Base-by-base conservation (phyloP, 345 rosid species). In the Fremontodendron californicum region DNA sequence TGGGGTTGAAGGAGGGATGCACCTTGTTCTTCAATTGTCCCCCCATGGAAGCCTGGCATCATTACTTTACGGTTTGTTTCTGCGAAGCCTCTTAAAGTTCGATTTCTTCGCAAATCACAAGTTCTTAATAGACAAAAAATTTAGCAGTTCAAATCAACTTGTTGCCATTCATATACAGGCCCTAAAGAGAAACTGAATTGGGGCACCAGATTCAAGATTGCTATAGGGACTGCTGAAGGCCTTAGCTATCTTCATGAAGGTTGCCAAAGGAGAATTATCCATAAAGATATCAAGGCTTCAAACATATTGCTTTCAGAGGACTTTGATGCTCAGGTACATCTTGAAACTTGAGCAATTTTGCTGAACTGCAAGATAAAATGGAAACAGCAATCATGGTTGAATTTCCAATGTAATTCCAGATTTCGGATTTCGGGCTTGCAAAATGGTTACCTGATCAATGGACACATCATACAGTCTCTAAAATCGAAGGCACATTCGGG, bases 401-500 rank as follows among this genome's bases (percentile, higher is more conserved):
- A 72, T 57, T 39, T 71, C 29, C 42, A 49, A n/a, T 27, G 73
- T 43, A 35, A n/a, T 68, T 45, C 15, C 84, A 93, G 99, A 93
- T 95, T 81, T 92, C 99, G 74, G 99, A 95, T 89, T 93, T 95
- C 8, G 99, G 98, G 62, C 92, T 95, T n/a, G 89, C 99, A 9
- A 95, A 89, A 85, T 95, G 99, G 98, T 80, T 95, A 71, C 98
- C 98, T 1, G 97, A 93, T 81, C 89, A 95, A 40, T 91, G 97
- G 96, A 89, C 94, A 78, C 99, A 92, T 77, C 99, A 95, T 80
- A 87, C 84, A 0, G 92, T 92, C 72, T 88, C 90, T 0, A 87
- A 90, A 83, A 80, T 95, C 15, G 97, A 95, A 89, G 98, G 98
- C 87, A 95, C 99, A 81, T 93, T 95, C 70, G 99, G 99, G 98